These are phyloP conservation scores for Colletotrichum kahawae DNA, from an alignment of 2,329 filamentous ascomycete genomes.

Conservation along the genomic window DNA sequence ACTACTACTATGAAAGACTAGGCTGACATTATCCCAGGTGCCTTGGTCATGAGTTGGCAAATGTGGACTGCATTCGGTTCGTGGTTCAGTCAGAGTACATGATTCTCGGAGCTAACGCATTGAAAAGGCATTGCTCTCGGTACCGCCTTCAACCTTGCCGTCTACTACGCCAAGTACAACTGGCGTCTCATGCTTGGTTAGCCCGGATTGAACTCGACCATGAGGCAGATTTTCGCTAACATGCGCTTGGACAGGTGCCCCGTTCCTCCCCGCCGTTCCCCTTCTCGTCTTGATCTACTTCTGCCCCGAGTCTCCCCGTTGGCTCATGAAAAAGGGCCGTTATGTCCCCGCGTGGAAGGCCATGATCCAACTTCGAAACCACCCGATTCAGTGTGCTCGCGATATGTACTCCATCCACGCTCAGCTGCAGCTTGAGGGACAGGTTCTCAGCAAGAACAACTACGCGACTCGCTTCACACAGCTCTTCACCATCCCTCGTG, in stretches of 20 bases:
- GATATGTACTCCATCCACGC: slow-evolving; percentile 70
- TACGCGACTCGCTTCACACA: slow-evolving; percentile 68
- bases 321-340: slow-evolving; percentile 70
- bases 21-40: slow-evolving; percentile 36
- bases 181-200: slow-evolving; percentile 41
- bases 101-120: neutral
- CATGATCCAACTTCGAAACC: slow-evolving; percentile 55
- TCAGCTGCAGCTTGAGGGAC: slow-evolving; percentile 64
- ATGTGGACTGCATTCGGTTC: slow-evolving; percentile 64
- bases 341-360: slow-evolving; percentile 66
- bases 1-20: accelerated
- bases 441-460: slow-evolving; percentile 54
- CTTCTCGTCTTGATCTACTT: slow-evolving; percentile 64
- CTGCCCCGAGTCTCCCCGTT: slow-evolving; percentile 70
- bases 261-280: slow-evolving; percentile 52
- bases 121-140: slow-evolving; percentile 53
- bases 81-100: no score
- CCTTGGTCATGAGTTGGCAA: slow-evolving; percentile 26
- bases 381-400: slow-evolving; percentile 61
- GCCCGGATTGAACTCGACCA: neutral
- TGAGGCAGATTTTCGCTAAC: neutral
- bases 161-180: slow-evolving; percentile 29
- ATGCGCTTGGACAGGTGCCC: neutral
- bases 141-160: slow-evolving; percentile 61
- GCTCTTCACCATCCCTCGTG: slow-evolving; percentile 71